Conservation (phyloP, 805 yeast genomes). For the Ogataea populi-albae region DNA sequence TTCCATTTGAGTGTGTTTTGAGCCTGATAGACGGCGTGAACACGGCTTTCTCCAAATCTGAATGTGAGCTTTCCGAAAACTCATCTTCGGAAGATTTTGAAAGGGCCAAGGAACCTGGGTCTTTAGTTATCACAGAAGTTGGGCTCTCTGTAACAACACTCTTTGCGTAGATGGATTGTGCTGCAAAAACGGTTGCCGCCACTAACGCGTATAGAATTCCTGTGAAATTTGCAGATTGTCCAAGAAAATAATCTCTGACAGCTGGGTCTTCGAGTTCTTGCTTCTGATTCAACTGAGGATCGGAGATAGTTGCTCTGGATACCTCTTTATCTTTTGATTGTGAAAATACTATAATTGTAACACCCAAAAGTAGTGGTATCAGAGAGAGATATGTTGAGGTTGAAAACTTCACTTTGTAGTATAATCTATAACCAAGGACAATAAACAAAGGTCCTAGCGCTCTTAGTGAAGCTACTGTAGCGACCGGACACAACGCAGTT, state of each 20-base stretch:
- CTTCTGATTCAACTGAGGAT: constrained; percentile 13
- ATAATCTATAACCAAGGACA: constrained; percentile 51
- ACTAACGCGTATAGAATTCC: constrained; percentile 70
- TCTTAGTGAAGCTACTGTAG: constrained; percentile 69
- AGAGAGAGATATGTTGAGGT: constrained; percentile 49
- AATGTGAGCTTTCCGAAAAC: neutral
- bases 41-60: constrained; percentile 10
- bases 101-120: constrained; percentile 19
- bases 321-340: constrained; percentile 23
- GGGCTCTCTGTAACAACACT: constrained; percentile 58
- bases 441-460: constrained; percentile 64
- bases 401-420: constrained; percentile 51
- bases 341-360: constrained; percentile 44
- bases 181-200: constrained; percentile 74
- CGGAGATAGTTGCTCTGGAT: constrained; percentile 11
- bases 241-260: constrained; percentile 4
- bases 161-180: constrained; percentile 85
- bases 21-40: neutral
- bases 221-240: constrained; percentile 36
- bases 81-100: constrained; percentile 4
- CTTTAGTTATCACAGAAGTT: constrained; percentile 2
- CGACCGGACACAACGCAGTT: constrained; percentile 61
- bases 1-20: neutral
- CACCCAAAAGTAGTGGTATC: constrained; percentile 52
- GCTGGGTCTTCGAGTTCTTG: constrained; percentile 6